Evolutionary conservation across 2,329 filamentous ascomycete species (phyloP).

Genomic region (Verticillium klebahnii): DNA sequence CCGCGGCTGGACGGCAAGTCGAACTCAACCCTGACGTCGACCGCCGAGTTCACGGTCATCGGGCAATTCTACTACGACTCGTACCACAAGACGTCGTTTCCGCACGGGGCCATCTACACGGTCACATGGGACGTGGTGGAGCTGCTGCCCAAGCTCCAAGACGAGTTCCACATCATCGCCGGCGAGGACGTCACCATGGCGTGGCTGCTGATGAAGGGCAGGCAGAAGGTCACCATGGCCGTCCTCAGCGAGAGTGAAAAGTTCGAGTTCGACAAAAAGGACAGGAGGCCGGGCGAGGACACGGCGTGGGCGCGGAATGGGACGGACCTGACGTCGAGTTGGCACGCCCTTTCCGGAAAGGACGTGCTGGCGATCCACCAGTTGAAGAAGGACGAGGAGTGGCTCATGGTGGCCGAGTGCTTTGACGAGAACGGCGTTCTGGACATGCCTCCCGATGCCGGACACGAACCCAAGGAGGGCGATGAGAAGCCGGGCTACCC

Average conservation of each 20-base stretch:
- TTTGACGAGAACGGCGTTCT: constrained; percentile 22
- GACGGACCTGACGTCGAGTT: constrained; percentile 17
- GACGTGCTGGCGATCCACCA: constrained; percentile 20
- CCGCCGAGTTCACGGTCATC: constrained; percentile 20
- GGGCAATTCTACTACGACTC: constrained; percentile 21
- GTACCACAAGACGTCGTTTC: constrained; percentile 18
- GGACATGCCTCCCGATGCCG: constrained; percentile 29
- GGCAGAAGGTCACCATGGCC: constrained; percentile 29
- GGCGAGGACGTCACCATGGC: constrained; percentile 25
- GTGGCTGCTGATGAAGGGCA: constrained; percentile 20
- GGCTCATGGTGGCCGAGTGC: constrained; percentile 21
- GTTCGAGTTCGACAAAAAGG: constrained; percentile 22
- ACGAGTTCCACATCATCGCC: constrained; percentile 17
- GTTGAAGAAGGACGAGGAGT: constrained; percentile 19
- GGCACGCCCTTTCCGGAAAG: constrained; percentile 18
- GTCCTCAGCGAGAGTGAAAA: constrained; percentile 18
- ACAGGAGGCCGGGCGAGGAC: constrained; percentile 18
- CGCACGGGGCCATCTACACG: constrained; percentile 28
- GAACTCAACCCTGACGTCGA: constrained; percentile 6
- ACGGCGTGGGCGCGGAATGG: constrained; percentile 20
- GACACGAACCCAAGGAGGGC: constrained; percentile 29
- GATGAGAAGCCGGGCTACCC: constrained; percentile 17
- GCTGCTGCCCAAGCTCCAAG: constrained; percentile 20
- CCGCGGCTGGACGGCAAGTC: constrained; percentile 15
- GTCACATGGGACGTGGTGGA: constrained; percentile 26